Percentiles rank a stretch among this genome's conserved stretches.
phyloP scores from a whole-genome alignment of 768 basidiomycete species.

The Infundibulicybe gibba region DNA sequence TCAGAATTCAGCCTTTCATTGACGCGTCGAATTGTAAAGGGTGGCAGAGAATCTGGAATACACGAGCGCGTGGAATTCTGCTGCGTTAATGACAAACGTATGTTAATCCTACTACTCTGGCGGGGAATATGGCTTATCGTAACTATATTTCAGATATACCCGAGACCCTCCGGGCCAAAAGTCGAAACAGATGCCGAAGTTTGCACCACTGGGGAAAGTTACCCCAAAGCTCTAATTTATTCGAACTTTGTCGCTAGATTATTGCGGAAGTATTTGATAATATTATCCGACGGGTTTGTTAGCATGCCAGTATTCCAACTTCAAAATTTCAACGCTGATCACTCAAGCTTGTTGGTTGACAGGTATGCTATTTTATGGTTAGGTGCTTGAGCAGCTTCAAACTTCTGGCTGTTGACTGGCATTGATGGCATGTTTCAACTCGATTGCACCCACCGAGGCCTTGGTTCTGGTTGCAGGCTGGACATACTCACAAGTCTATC shows the following conservation, averaged over 20 bases:
- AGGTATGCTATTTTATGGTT: too few species aligned
- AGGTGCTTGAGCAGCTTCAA: too few species aligned
- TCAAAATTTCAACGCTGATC: too few species aligned
- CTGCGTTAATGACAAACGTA: slow-evolving; percentile 37
- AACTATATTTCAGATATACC: slow-evolving; percentile 26
- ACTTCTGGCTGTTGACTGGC: too few species aligned
- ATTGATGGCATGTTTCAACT: too few species aligned
- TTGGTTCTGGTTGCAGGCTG: too few species aligned
- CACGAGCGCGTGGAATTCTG: slow-evolving; percentile 41
- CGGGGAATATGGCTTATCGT: not conserved
- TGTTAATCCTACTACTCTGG: slow-evolving; percentile 1
- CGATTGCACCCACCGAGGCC: too few species aligned
- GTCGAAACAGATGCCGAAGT: slow-evolving; percentile 25
- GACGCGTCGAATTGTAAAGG: slow-evolving; percentile 12
- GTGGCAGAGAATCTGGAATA: slow-evolving; percentile 40
- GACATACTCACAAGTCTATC: too few species aligned
- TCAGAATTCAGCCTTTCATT: not conserved
- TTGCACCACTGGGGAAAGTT: slow-evolving; percentile 18
- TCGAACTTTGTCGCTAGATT: not conserved
- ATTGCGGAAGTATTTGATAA: too few species aligned
- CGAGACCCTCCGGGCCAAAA: slow-evolving; percentile 29
- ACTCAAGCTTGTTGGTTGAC: too few species aligned
- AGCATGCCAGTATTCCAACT: too few species aligned
- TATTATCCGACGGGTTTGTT: too few species aligned
- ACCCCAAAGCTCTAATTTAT: slow-evolving; percentile 12